Evolutionary conservation across 2,329 filamentous ascomycete genomes (phyloP).

Genomic region (Spiromastix sp.): DNA sequence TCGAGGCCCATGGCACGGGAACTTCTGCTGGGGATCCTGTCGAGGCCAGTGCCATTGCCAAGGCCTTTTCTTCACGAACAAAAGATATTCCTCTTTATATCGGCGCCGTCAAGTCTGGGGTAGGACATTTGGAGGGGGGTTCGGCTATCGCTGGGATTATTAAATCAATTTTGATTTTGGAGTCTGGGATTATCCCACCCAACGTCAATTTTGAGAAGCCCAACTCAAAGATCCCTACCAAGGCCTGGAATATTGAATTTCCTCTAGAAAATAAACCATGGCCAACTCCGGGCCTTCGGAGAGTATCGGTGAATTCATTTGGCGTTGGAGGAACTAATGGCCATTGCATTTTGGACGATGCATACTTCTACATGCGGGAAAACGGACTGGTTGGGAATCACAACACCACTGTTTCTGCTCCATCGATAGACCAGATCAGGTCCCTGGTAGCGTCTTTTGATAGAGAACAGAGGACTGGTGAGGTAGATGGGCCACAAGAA

Average conservation of each 20-base stretch:
- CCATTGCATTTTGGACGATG: constrained; percentile 17
- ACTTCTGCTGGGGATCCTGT: constrained; percentile 22
- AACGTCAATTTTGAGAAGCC: constrained; percentile 16
- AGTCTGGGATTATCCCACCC: constrained; percentile 12
- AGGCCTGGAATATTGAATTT: constrained; percentile 14
- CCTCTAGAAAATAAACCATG: constrained; percentile 14
- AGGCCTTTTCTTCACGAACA: constrained; percentile 5
- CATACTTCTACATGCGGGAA: constrained; percentile 5
- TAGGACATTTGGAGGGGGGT: constrained; percentile 14
- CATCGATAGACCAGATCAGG: constrained; percentile 2
- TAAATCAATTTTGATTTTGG: constrained; percentile 12
- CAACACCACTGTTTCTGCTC: constrained; percentile 3
- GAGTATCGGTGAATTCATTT: constrained; percentile 24
- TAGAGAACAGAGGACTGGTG: too few species aligned
- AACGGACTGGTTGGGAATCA: constrained; percentile 4
- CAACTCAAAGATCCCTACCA: constrained; percentile 17
- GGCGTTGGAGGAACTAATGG: constrained; percentile 23
- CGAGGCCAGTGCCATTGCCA: constrained; percentile 10
- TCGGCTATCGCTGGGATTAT: constrained; percentile 13
- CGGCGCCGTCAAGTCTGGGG: constrained; percentile 5
- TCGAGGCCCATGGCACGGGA: constrained; percentile 27
- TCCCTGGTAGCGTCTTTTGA: too few species aligned
- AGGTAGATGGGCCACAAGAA: too few species aligned
- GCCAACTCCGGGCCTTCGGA: constrained; percentile 15
- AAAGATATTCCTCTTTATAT: constrained; percentile 8